Conservation (phyloP, 768 basidiomycete species). For the Holtermanniella nyarrowii region DNA sequence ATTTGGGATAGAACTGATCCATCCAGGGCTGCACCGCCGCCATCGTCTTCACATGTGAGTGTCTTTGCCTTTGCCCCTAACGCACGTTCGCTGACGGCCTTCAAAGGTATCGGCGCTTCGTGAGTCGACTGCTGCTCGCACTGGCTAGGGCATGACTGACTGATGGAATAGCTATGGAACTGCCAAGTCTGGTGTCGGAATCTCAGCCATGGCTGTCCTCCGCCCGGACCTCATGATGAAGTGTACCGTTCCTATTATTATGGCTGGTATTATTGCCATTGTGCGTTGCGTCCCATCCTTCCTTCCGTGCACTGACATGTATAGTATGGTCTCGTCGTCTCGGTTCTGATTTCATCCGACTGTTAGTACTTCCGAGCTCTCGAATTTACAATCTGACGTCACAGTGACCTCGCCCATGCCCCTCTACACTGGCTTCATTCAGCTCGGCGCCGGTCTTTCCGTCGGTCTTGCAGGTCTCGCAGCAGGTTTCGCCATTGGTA, state of each 20-base stretch:
- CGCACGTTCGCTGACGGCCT: not conserved
- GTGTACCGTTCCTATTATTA: slow-evolving; percentile 92
- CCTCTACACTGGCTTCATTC: slow-evolving; percentile 64
- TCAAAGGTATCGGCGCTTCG: slow-evolving; percentile 33
- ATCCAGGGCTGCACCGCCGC: slow-evolving; percentile 95
- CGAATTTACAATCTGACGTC: not conserved
- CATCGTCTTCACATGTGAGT: slow-evolving; percentile 93
- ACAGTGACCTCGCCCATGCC: slow-evolving; percentile 68
- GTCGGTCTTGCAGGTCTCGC: slow-evolving; percentile 73
- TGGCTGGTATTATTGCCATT: slow-evolving; percentile 98
- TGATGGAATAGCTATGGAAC: slow-evolving; percentile 96
- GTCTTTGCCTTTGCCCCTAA: not conserved
- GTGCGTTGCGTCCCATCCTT: slow-evolving; percentile 51
- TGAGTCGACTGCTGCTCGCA: slow-evolving; percentile 20
- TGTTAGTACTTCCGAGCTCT: slow-evolving; percentile 49
- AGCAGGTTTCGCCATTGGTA: slow-evolving; percentile 55
- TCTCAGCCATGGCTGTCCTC: slow-evolving; percentile 82
- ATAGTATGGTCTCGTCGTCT: slow-evolving; percentile 93
- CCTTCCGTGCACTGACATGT: slow-evolving; percentile 1
- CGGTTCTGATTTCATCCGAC: slow-evolving; percentile 83
- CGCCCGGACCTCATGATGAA: slow-evolving; percentile 95
- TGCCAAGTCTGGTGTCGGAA: slow-evolving; percentile 80
- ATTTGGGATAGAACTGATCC: slow-evolving; percentile 42
- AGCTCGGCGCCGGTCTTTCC: slow-evolving; percentile 67
- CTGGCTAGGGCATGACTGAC: too few relatives aligned